Conservation (phyloP, 2,329 filamentous ascomycete species). For the Aspergillus versicolor region DNA sequence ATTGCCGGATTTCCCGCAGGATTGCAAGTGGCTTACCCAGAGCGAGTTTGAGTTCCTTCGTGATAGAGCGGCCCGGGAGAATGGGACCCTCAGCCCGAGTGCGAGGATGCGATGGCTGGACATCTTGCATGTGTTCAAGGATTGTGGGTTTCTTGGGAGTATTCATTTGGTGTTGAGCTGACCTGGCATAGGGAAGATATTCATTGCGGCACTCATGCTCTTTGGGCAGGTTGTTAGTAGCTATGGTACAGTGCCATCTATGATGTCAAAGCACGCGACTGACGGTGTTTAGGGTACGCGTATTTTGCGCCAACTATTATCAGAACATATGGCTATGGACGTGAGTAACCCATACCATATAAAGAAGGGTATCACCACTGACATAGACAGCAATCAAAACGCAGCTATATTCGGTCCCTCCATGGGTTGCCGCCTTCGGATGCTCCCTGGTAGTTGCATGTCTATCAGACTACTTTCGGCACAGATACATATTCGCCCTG, state of each 20-base stretch:
- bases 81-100: slow-evolving; percentile 64
- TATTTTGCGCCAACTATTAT: slow-evolving; percentile 76
- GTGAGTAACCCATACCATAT: slow-evolving; percentile 18
- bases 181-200: slow-evolving; percentile 55
- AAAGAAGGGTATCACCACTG: too few relatives aligned
- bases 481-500: slow-evolving; percentile 73
- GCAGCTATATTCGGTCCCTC: slow-evolving; percentile 52
- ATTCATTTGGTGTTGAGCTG: neutral
- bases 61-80: slow-evolving; percentile 65
- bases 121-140: slow-evolving; percentile 65
- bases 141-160: slow-evolving; percentile 45
- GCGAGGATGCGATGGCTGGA: slow-evolving; percentile 60
- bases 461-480: slow-evolving; percentile 68
- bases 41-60: slow-evolving; percentile 67
- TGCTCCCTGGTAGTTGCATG: slow-evolving; percentile 74
- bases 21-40: slow-evolving; percentile 65
- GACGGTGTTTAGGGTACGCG: slow-evolving; percentile 54
- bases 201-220: slow-evolving; percentile 76
- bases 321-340: slow-evolving; percentile 60
- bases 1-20: slow-evolving; percentile 70
- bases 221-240: slow-evolving; percentile 74
- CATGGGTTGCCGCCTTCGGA: slow-evolving; percentile 71
- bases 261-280: neutral
- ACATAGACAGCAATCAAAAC: slow-evolving; percentile 44
- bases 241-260: slow-evolving; percentile 49